A percentile compares a stretch with the other conserved stretches of the same genome.
phyloP scores from a whole-genome alignment of 768 basidiomycete species.

The Naganishia randhawae region DNA sequence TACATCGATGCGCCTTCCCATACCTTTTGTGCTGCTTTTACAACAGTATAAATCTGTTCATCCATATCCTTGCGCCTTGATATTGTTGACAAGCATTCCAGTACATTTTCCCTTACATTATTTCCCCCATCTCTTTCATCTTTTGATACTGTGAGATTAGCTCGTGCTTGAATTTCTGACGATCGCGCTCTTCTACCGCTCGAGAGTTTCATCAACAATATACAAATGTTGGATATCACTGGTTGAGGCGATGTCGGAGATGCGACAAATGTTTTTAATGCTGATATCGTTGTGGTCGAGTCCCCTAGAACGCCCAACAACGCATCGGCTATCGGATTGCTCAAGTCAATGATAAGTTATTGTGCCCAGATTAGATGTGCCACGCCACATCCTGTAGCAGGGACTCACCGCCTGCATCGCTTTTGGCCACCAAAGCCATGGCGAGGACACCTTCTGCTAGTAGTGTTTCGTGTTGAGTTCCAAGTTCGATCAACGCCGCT shows the following conservation, averaged over 20 bases:
- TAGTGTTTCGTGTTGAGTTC: background rate
- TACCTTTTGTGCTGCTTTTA: background rate
- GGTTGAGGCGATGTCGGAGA: background rate
- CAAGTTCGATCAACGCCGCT: background rate
- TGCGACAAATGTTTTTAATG: background rate
- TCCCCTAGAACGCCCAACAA: background rate
- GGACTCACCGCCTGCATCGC: background rate
- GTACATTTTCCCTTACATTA: background rate
- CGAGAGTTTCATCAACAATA: background rate
- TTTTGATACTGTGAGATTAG: background rate
- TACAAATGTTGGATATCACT: conserved; percentile 6
- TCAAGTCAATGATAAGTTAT: background rate
- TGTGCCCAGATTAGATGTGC: background rate
- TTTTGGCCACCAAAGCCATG: conserved; percentile 6
- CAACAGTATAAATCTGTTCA: background rate
- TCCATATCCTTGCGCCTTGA: background rate
- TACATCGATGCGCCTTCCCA: background rate
- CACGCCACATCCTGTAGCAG: too few relatives aligned
- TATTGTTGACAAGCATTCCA: background rate
- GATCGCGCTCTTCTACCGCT: background rate
- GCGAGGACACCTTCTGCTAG: conserved; percentile 11
- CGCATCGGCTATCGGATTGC: background rate
- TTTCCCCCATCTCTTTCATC: background rate
- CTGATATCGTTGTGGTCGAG: background rate
- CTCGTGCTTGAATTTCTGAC: background rate